Base-by-base conservation (phyloP, 2,329 filamentous ascomycete genomes). In the Talaromyces rugulosus region DNA sequence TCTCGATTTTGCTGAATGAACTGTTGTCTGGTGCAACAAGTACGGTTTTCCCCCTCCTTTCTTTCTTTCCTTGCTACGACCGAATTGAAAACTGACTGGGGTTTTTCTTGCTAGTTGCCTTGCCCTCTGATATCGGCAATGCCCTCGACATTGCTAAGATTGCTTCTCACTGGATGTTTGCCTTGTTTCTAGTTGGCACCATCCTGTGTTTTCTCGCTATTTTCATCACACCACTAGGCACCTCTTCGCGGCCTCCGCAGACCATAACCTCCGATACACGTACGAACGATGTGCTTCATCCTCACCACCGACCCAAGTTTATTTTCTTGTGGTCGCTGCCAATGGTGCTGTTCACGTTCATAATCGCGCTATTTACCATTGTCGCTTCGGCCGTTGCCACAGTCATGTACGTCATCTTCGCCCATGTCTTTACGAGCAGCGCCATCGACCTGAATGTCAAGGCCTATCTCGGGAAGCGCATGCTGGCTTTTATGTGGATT, bases 401-500 rank as follows among this genome's bases (percentile, higher is more conserved):
- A 0, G 89, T 89, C 70, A 92, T 97, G 81, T 92, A 90, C 72
- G 77, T 91, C 64, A 90, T 93, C 64, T 92, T 96, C 79, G 85
- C 87, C 66, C 87, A 91, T 63, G 90, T 91, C 60, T 86, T 96
- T 68, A 87, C 86, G 27, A 83, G 83, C 31, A 77, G 78, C 4
- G 87, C 90, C 70, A 82, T 83, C 2, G 86, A 90, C 62, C 80
- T 97, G 58, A 95, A 96, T 74, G 92, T 97, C 67, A 74, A 78
- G 9, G 90, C 88, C 3, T 77, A 83, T 3, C 79, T 96, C 36
- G 92, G 92, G 5, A 77, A 74, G 40, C 83, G 86, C 66, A 93
- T 96, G 89, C 85, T 96, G 69, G 89, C 80, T 0, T 96, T 96
- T 71, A 94, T 96, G 89, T 98, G 94, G 93, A 84, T 92, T 31